Conservation (phyloP, 805 yeast genomes). For the Ogataea neopini region DNA sequence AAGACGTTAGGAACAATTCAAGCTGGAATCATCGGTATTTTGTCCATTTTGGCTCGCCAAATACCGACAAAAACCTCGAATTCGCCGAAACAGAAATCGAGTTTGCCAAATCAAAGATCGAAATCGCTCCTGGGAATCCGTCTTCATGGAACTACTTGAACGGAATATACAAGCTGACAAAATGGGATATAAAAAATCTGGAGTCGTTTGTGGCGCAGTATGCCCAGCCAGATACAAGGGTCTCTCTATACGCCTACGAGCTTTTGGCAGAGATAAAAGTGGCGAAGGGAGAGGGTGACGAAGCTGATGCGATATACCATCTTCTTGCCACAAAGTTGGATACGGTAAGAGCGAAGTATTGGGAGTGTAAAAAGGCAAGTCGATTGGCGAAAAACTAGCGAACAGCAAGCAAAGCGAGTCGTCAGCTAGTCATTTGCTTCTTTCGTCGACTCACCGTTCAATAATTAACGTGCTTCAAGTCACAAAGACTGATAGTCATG, state of each 20-base stretch:
- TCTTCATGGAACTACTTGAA: constrained; percentile 82
- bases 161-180: constrained; percentile 48
- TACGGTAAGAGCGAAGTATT: constrained; percentile 33
- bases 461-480: too few relatives aligned
- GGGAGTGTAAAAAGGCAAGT: constrained; percentile 31
- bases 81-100: constrained; percentile 48
- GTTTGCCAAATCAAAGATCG: constrained; percentile 51
- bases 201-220: constrained; percentile 47
- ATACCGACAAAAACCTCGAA: constrained; percentile 13
- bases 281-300: constrained; percentile 28
- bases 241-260: constrained; percentile 66
- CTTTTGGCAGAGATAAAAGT: constrained; percentile 53
- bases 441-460: too few relatives aligned
- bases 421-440: too few relatives aligned
- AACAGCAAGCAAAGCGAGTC: too few relatives aligned
- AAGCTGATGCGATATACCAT: constrained; percentile 48
- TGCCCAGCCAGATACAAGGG: constrained; percentile 33
- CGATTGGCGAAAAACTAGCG: too few relatives aligned
- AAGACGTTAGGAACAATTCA: constrained; percentile 84
- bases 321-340: constrained; percentile 45
- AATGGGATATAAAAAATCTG: constrained; percentile 37
- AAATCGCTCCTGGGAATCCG: constrained; percentile 72
- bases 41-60: constrained; percentile 38
- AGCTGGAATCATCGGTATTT: constrained; percentile 91
- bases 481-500: too few relatives aligned